Percentiles rank a stretch among this genome's conserved stretches.
Conservation (phyloP, 768 basidiomycete genomes). For the Phylloporus sp. region DNA sequence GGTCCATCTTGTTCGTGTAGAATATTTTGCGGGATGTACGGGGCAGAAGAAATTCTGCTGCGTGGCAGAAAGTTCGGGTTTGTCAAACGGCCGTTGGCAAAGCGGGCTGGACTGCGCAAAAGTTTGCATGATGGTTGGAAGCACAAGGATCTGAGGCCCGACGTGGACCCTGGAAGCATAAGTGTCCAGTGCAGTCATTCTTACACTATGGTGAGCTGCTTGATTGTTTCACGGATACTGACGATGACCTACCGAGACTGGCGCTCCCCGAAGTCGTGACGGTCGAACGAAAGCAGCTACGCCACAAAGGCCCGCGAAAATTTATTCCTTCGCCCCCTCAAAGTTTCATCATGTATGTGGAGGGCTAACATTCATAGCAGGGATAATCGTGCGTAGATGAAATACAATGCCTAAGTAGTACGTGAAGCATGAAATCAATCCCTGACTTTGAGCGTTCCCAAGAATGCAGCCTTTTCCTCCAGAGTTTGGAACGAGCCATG, state of each 20-base stretch:
- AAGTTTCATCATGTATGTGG: conserved; percentile 4
- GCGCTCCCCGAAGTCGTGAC: conserved; percentile 22
- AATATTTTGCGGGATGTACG: not conserved
- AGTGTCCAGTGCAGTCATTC: conserved; percentile 71
- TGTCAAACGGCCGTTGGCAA: conserved; percentile 7
- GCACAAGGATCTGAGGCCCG: conserved; percentile 52
- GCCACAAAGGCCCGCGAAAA: not conserved
- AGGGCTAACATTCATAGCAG: conserved; percentile 38
- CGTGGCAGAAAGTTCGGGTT: not conserved
- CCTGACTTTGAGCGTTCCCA: conserved; percentile 85
- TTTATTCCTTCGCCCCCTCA: not conserved
- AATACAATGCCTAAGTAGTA: conserved; percentile 40
- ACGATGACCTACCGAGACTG: conserved; percentile 43
- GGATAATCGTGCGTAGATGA: conserved; percentile 32
- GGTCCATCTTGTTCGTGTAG: conserved; percentile 1
- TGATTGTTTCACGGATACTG: not conserved
- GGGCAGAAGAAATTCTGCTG: conserved; percentile 5
- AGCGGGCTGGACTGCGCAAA: conserved; percentile 12
- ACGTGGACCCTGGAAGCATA: conserved; percentile 83
- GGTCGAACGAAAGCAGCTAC: conserved; percentile 1
- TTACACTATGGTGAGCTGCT: conserved; percentile 26
- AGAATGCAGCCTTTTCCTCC: conserved; percentile 94
- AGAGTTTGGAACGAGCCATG: conserved; percentile 96
- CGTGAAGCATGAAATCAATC: conserved; percentile 49
- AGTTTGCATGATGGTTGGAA: conserved; percentile 31